A percentile compares a stretch with the other conserved stretches of the same genome.
Conservation (phyloP, 176 grass and related monocot species). For the Themeda triandra region DNA sequence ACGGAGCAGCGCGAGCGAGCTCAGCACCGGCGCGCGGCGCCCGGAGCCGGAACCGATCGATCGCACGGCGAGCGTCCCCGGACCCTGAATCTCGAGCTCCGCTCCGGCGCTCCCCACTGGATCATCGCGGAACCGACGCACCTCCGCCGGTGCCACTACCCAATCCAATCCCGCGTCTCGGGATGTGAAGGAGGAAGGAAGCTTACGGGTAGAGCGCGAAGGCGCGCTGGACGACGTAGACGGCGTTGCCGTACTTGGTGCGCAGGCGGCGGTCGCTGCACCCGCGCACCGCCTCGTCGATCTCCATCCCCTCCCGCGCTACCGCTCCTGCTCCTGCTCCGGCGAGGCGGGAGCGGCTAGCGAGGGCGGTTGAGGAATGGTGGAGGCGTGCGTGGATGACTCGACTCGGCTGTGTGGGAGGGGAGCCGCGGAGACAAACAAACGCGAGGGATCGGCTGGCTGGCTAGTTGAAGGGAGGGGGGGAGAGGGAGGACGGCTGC, state of each 20-base stretch:
- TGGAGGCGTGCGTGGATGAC: neutral
- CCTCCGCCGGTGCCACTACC: neutral
- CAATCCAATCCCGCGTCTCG: neutral
- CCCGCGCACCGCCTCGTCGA: slow-evolving; percentile 71
- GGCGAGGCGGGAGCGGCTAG: neutral
- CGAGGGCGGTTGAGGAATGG: slow-evolving; percentile 8
- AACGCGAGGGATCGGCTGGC: neutral
- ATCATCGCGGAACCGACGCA: neutral
- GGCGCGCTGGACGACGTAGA: slow-evolving; percentile 93
- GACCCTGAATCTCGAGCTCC: slow-evolving; percentile 10
- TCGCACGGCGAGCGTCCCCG: neutral
- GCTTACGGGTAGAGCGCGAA: slow-evolving; percentile 93
- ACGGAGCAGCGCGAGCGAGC: neutral
- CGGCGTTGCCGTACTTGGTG: slow-evolving; percentile 81
- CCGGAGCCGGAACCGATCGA: slow-evolving; percentile 7
- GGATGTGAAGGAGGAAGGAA: neutral
- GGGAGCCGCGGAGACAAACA: neutral
- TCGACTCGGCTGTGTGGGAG: neutral
- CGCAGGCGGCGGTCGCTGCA: slow-evolving; percentile 73
- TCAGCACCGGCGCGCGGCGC: neutral
- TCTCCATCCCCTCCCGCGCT: slow-evolving; percentile 70
- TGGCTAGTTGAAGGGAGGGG: neutral
- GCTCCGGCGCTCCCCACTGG: neutral
- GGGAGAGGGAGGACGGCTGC: neutral
- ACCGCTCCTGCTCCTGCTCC: neutral